These are phyloP conservation scores for Fusarium sp. DNA, from an alignment of 2,329 filamentous ascomycete species.

Conservation along the genomic window DNA sequence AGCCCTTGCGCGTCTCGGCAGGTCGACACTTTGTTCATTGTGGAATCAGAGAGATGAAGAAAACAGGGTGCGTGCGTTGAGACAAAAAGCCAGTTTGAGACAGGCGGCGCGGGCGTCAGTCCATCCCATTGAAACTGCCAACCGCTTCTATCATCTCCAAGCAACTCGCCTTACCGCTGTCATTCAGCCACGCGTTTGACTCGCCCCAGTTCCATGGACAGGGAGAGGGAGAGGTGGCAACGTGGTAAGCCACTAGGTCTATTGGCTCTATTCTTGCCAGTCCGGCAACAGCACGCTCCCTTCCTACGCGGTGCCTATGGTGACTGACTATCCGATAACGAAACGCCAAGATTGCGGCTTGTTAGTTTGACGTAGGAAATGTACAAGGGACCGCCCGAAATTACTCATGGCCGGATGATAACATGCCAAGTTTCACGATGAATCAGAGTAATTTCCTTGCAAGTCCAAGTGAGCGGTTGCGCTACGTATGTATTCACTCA, in stretches of 20 bases:
- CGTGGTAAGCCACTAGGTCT: neutral
- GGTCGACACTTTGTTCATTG: conserved; percentile 7
- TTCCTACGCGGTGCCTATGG: neutral
- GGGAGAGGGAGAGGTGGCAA: conserved; percentile 13
- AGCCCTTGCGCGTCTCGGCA: conserved; percentile 18
- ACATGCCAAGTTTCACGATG: conserved; percentile 31
- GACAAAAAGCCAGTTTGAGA: conserved; percentile 26
- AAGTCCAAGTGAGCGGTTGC: conserved; percentile 5
- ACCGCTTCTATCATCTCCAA: conserved; percentile 5
- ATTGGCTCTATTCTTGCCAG: conserved; percentile 10
- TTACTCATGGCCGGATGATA: conserved; percentile 5
- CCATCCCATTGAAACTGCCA: conserved; percentile 10
- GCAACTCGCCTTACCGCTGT: conserved; percentile 13
- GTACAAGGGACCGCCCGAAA: conserved; percentile 2
- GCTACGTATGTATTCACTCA: neutral
- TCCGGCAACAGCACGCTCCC: neutral
- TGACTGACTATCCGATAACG: neutral
- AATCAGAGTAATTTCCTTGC: conserved; percentile 30
- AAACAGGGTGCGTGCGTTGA: conserved; percentile 17
- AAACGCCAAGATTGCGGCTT: neutral
- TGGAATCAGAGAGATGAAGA: conserved; percentile 26
- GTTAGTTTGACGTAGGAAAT: neutral
- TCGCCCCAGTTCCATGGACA: conserved; percentile 17
- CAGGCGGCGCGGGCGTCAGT: conserved; percentile 1
- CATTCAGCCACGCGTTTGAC: conserved; percentile 26